Conservation (phyloP, 345 rosid genomes). For the Bruguiera gymnorhiza region DNA sequence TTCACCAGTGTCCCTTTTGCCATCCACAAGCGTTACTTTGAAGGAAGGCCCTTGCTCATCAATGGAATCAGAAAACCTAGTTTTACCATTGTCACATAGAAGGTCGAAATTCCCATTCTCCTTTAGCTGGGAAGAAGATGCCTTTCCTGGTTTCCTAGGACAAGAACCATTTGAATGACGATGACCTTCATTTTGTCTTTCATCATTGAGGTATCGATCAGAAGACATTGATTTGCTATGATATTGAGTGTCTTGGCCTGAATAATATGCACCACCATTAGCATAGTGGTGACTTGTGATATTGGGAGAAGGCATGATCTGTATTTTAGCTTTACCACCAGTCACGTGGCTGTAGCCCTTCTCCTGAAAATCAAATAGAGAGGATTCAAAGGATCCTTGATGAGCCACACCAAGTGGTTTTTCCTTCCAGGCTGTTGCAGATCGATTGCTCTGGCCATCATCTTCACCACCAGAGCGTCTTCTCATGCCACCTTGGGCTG, state of each 20-base stretch:
- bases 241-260: slow-evolving; percentile 33
- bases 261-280: slow-evolving; percentile 41
- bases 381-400: slow-evolving; percentile 1
- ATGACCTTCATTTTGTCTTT: slow-evolving; percentile 40
- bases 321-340: slow-evolving; percentile 45
- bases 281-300: slow-evolving; percentile 26
- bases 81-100: slow-evolving; percentile 12
- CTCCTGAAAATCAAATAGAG: background rate
- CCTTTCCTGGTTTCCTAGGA: background rate
- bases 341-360: background rate
- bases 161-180: slow-evolving; percentile 28
- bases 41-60: slow-evolving; percentile 29
- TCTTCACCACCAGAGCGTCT: background rate
- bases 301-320: slow-evolving; percentile 44
- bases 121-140: background rate
- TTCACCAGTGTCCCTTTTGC: slow-evolving; percentile 41
- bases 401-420: background rate
- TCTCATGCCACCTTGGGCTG: background rate
- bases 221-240: slow-evolving; percentile 26
- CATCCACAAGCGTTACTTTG: slow-evolving; percentile 43
- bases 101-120: slow-evolving; percentile 35
- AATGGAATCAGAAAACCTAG: slow-evolving; percentile 35
- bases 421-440: slow-evolving; percentile 1
- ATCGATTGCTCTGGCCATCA: background rate
- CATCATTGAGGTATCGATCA: slow-evolving; percentile 22